These are phyloP conservation scores for Aspergillus affinis DNA, from an alignment of 495 filamentous ascomycete species.

Conservation along the genomic window DNA sequence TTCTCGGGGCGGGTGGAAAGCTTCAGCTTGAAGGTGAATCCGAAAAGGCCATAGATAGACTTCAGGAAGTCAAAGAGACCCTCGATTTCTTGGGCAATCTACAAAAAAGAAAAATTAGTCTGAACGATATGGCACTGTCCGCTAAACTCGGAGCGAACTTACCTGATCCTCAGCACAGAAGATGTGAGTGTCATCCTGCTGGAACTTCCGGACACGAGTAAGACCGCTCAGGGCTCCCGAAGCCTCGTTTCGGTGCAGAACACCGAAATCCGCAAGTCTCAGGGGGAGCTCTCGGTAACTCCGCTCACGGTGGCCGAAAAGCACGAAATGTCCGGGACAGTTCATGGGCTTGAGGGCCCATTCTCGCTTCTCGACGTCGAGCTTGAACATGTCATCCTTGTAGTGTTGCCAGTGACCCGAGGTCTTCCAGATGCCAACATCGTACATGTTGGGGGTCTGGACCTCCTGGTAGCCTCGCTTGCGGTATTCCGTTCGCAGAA, in stretches of 20 bases:
- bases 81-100: conserved; percentile 80
- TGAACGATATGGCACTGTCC: not conserved
- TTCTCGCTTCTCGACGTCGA: conserved; percentile 86
- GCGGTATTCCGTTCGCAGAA: conserved; percentile 85
- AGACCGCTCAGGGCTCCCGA: conserved; percentile 88
- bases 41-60: conserved; percentile 82
- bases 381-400: conserved; percentile 93
- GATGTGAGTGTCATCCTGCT: conserved; percentile 95
- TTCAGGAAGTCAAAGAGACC: conserved; percentile 86
- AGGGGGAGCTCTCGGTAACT: conserved; percentile 88
- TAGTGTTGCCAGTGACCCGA: conserved; percentile 96
- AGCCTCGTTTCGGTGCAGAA: conserved; percentile 91
- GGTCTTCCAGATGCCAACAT: conserved; percentile 84
- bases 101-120: conserved; percentile 14
- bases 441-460: conserved; percentile 94
- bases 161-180: conserved; percentile 80
- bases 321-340: conserved; percentile 82
- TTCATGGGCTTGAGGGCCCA: conserved; percentile 94
- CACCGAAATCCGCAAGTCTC: conserved; percentile 91
- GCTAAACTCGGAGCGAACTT: conserved; percentile 9
- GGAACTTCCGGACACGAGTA: conserved; percentile 87
- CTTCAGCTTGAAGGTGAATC: conserved; percentile 95
- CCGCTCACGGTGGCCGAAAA: conserved; percentile 75
- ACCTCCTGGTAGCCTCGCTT: conserved; percentile 94
- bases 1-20: conserved; percentile 94